A percentile compares a stretch with the other conserved stretches of the same genome.
Evolutionary conservation across 192 early-diverging fungal species (phyloP).

Genomic region (Rhizophlyctis rosea): DNA sequence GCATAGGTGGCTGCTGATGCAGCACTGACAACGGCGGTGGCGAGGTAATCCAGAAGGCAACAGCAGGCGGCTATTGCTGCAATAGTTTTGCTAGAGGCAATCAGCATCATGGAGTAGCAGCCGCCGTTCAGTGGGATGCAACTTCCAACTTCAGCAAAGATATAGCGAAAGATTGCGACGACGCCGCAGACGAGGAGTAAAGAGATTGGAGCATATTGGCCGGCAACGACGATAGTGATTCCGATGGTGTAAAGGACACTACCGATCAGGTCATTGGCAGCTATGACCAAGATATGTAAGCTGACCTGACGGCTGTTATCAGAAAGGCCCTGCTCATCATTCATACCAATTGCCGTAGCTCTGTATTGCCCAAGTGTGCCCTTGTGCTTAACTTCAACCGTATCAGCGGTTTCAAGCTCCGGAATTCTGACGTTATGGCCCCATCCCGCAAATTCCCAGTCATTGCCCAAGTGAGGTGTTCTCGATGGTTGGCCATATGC

Average conservation of each 20-base stretch:
- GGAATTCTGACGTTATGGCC: neutral
- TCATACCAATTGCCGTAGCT: slow-evolving; percentile 41
- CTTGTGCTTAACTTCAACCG: slow-evolving; percentile 1
- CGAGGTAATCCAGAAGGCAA: slow-evolving; percentile 48
- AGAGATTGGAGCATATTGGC: slow-evolving; percentile 54
- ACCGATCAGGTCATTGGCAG: slow-evolving; percentile 54
- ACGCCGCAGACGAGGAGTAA: slow-evolving; percentile 44
- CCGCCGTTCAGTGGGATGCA: slow-evolving; percentile 57
- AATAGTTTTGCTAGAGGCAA: slow-evolving; percentile 44
- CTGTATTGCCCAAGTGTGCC: slow-evolving; percentile 15
- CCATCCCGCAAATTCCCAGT: slow-evolving; percentile 52
- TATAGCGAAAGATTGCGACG: slow-evolving; percentile 48
- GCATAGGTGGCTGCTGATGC: slow-evolving; percentile 51
- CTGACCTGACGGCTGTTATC: neutral
- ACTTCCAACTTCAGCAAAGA: slow-evolving; percentile 51
- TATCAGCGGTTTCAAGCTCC: slow-evolving; percentile 3
- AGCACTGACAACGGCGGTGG: slow-evolving; percentile 51
- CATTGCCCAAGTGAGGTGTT: slow-evolving; percentile 39
- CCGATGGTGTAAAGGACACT: slow-evolving; percentile 55
- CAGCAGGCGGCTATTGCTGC: slow-evolving; percentile 48
- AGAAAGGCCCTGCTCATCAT: neutral
- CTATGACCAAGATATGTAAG: slow-evolving; percentile 28
- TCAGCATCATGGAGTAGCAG: slow-evolving; percentile 45
- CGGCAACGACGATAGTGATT: slow-evolving; percentile 38
- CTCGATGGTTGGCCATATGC: slow-evolving; percentile 31